Evolutionary conservation across 31 red algal species (phyloP).

Genomic region (Pterothamnion heteromorphum): DNA sequence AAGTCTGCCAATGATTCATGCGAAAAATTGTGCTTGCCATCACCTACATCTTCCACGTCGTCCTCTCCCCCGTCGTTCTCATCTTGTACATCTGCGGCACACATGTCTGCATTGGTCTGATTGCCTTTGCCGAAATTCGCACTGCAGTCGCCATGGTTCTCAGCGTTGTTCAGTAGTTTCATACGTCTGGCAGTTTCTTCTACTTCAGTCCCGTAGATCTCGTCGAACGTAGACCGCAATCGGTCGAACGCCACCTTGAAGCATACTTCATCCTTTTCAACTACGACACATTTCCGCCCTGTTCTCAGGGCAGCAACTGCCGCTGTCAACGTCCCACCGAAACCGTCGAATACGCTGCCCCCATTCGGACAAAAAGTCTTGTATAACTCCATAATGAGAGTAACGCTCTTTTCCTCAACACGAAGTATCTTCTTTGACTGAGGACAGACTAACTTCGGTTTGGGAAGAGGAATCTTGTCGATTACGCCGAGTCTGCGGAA

Average conservation of each 20-base stretch:
- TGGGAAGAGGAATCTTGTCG: no score
- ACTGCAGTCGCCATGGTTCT: no score
- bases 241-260: neutral
- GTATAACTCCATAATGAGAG: neutral
- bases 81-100: no score
- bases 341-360: neutral
- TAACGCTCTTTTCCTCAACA: neutral
- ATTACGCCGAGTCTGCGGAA: neutral
- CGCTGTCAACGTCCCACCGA: neutral
- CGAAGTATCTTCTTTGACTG: neutral
- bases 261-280: neutral
- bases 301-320: neutral
- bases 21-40: no score
- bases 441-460: neutral
- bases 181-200: no score
- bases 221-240: neutral
- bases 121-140: no score
- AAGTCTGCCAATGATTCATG: no score
- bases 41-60: no score
- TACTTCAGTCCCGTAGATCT: neutral
- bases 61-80: no score
- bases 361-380: neutral
- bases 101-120: no score
- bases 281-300: neutral
- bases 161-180: no score